Percentiles rank a stretch among this genome's conserved stretches.
Evolutionary conservation across 225 moss, liverwort and hornwort species (phyloP).

Genomic region (Neckera pumila): DNA sequence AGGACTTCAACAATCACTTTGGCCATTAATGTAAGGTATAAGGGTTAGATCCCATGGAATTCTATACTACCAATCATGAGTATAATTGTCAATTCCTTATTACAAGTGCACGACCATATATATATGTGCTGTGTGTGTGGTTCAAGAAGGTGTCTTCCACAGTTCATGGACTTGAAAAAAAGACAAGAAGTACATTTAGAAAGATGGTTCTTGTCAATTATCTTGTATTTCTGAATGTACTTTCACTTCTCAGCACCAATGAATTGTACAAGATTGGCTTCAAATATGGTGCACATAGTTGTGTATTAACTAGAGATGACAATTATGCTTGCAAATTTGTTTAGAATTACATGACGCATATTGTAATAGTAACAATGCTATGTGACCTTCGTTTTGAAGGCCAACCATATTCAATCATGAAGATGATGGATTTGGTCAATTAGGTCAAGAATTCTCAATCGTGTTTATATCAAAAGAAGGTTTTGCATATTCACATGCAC

Average conservation of each 20-base stretch:
- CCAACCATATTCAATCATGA: background rate
- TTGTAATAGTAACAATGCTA: background rate
- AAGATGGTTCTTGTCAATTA: background rate
- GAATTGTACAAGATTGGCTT: background rate
- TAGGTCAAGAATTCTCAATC: background rate
- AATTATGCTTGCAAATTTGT: background rate
- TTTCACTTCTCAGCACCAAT: background rate
- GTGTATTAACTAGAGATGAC: accelerated
- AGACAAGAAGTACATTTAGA: background rate
- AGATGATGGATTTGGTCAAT: background rate
- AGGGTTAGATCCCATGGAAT: accelerated
- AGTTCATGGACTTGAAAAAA: no score
- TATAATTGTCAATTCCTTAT: background rate
- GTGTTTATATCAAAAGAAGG: background rate
- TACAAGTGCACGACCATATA: background rate
- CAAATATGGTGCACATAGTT: no score
- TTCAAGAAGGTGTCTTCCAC: background rate
- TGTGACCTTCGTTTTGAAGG: background rate
- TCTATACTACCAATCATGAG: background rate
- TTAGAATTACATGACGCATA: background rate
- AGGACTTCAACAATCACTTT: background rate
- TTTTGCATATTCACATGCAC: background rate
- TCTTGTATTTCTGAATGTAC: accelerated
- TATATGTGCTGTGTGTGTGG: no score
- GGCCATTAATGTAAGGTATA: background rate